Evolutionary conservation across 163 green algal species (phyloP), one percentile per base, ranked within the genome.

Genomic region (Scenedesmus sp.): DNA sequence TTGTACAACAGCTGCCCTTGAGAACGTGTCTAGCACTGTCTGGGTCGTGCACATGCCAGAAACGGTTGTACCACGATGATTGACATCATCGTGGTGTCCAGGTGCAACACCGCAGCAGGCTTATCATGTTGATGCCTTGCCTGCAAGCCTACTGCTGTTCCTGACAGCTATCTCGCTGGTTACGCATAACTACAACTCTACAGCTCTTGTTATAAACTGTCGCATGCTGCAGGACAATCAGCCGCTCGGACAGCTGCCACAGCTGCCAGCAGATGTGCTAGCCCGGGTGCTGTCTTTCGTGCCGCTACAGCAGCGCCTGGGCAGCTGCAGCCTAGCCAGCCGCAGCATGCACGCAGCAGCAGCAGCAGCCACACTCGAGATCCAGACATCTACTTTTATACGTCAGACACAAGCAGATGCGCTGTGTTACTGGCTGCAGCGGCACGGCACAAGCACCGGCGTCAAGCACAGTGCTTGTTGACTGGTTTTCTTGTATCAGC

Each of bases 271-370:
- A 0, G 70, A 79, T 15, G 0, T 23, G 4, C 5, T 79, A 2
- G 70, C 70, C 23, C 0, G 23, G 13, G 70, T 79, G 70, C 23
- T 79, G 20, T 5, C 70, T 23, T 23, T 52, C 1, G 4, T 52
- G 70, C 23, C 70, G 23, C 70, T 79, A 5, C 70, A 52, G 70
- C 70, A 79, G 23, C 70, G 70, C 23, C 23, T 79, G 23, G 23
- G 70, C 70, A 79, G 70, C 70, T 79, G 70, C 70, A 79, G 70
- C 70, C 70, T 79, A 23, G 70, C 67, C 70, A 52, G 70, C 70
- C 70, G 20, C 70, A 52, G 23, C 81, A 59, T 86, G 55, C 81
- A 86, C 52, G 81, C 34, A 66, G 82, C 82, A 66, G n/a, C 82
- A 88, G 56, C 18, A 0, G n/a, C 56, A 88, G 52, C n/a, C 23